Conservation (phyloP, 1,284 basidiomycete species). For the Rhodotorula sp. region DNA sequence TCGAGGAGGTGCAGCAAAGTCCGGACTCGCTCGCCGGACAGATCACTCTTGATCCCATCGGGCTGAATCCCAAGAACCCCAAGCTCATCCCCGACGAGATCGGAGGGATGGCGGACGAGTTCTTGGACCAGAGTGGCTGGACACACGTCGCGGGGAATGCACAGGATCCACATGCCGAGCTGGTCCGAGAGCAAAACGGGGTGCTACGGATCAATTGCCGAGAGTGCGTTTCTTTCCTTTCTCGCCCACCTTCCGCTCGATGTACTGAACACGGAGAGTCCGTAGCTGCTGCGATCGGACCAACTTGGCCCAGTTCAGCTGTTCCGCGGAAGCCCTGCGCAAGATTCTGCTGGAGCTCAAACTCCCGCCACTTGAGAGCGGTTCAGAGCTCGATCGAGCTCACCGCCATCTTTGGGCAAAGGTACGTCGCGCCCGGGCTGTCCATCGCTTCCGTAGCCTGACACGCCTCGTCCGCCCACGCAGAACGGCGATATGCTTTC, state of each 20-base stretch:
- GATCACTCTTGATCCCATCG: neutral
- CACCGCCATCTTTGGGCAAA: neutral
- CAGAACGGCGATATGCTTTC: neutral
- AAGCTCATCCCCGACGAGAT: neutral
- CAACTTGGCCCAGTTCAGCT: neutral
- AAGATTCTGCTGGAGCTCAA: neutral
- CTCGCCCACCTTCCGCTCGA: too few relatives aligned
- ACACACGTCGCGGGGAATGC: neutral
- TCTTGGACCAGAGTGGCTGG: neutral
- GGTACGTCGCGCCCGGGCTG: neutral
- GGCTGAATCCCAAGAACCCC: neutral
- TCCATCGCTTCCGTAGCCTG: neutral
- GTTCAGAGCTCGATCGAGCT: neutral
- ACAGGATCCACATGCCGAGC: neutral
- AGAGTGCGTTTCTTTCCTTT: neutral
- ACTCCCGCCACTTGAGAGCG: neutral
- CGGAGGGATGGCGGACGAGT: too few relatives aligned
- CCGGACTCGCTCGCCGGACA: neutral
- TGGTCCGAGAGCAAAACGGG: neutral
- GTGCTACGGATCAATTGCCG: conserved; percentile 1
- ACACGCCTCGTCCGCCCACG: neutral
- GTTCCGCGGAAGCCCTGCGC: neutral
- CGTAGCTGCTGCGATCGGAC: neutral
- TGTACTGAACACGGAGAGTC: neutral
- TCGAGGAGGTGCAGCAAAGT: neutral